Evolutionary conservation across 2,329 filamentous ascomycete species (phyloP).

Genomic region (Zymoseptoria pseudotritici): DNA sequence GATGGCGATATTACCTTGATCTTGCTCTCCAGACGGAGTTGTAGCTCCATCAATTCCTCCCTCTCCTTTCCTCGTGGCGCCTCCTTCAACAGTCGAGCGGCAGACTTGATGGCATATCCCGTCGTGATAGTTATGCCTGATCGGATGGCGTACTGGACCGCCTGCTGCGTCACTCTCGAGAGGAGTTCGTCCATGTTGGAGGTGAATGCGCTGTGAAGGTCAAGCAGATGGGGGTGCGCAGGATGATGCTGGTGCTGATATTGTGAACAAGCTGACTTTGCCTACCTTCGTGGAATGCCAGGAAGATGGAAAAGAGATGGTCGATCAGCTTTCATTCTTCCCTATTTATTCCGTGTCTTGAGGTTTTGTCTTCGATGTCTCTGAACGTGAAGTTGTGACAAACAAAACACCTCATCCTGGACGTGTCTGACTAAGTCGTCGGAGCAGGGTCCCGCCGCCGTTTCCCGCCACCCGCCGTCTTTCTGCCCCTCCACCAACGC

Average conservation of each 20-base stretch:
- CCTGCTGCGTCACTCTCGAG: slow-evolving; percentile 63
- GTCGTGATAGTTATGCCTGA: slow-evolving; percentile 82
- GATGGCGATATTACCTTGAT: slow-evolving; percentile 89
- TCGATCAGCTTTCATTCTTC: not conserved
- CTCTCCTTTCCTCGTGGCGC: slow-evolving; percentile 62
- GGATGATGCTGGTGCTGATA: not conserved
- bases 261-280: not conserved
- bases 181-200: slow-evolving; percentile 63
- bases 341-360: too few relatives aligned
- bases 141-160: slow-evolving; percentile 85
- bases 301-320: not conserved
- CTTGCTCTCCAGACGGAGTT: slow-evolving; percentile 71
- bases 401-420: not conserved
- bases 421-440: not conserved
- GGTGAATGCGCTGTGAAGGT: not conserved
- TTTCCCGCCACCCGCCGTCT: not conserved
- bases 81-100: slow-evolving; percentile 66
- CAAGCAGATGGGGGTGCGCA: not conserved
- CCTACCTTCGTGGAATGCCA: not conserved
- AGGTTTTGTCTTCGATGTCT: not conserved
- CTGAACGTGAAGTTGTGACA: not conserved
- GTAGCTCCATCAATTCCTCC: slow-evolving; percentile 64
- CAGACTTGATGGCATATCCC: slow-evolving; percentile 76
- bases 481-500: not conserved
- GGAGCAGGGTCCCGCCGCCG: not conserved